Conservation (phyloP, 2,329 filamentous ascomycete genomes). For the Huntiella omanensis region DNA sequence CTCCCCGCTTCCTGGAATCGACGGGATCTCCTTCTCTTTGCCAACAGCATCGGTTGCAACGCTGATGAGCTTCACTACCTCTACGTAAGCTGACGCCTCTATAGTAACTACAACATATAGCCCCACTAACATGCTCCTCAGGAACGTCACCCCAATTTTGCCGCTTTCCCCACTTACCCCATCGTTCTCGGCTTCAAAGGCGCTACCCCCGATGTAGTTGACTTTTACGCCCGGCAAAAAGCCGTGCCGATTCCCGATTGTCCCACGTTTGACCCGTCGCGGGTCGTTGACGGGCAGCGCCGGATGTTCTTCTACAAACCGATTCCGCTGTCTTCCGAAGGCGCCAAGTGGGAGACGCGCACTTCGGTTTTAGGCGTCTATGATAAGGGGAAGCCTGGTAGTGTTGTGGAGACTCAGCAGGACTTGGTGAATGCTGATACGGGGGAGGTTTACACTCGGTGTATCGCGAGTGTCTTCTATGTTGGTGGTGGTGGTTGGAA, state of each 20-base stretch:
- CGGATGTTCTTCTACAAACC: conserved; percentile 59
- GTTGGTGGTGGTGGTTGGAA: conserved; percentile 69
- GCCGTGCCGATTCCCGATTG: conserved; percentile 52
- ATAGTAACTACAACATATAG: too few species aligned
- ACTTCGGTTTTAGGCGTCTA: conserved; percentile 70
- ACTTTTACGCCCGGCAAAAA: conserved; percentile 61
- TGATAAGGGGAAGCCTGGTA: conserved; percentile 72
- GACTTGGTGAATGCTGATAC: conserved; percentile 51
- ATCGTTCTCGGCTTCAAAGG: conserved; percentile 72
- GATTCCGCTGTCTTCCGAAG: conserved; percentile 51
- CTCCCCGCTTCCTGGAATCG: conserved; percentile 68
- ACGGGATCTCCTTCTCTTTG: conserved; percentile 77
- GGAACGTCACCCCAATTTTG: conserved; percentile 76
- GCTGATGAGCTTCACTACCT: conserved; percentile 84
- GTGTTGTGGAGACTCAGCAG: conserved; percentile 63
- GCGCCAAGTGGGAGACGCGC: conserved; percentile 55
- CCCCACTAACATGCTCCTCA: conserved; percentile 18
- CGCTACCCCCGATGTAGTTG: conserved; percentile 54
- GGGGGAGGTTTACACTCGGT: conserved; percentile 33
- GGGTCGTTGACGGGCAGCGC: conserved; percentile 70
- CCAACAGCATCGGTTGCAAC: conserved; percentile 69
- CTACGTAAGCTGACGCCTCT: conserved; percentile 40
- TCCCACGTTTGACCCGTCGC: conserved; percentile 54
- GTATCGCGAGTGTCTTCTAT: conserved; percentile 56
- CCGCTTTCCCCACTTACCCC: conserved; percentile 77